A percentile compares a stretch with the other conserved stretches of the same genome.
Conservation (phyloP, 2,329 filamentous ascomycete genomes). For the Fusarium nelsonii region DNA sequence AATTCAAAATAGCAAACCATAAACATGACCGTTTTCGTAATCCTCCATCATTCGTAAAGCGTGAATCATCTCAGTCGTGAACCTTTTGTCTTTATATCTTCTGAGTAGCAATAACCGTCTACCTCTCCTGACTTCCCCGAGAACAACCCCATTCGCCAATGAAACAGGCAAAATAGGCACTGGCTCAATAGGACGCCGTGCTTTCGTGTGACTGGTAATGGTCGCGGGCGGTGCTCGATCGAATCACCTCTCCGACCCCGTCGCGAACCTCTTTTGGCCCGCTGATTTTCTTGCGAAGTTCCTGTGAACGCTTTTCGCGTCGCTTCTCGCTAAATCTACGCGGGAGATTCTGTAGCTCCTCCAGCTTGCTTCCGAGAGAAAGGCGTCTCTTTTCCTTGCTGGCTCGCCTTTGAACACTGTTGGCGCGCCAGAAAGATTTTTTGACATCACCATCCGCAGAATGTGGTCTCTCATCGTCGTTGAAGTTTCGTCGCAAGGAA, state of each 20-base stretch:
- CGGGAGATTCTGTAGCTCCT: constrained; percentile 65
- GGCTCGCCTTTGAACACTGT: constrained; percentile 46
- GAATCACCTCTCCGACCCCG: constrained; percentile 68
- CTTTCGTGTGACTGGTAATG: constrained; percentile 27
- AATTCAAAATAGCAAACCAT: constrained; percentile 35
- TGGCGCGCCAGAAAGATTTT: constrained; percentile 51
- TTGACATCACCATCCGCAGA: constrained; percentile 48
- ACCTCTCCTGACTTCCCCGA: constrained; percentile 2
- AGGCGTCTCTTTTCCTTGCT: constrained; percentile 50
- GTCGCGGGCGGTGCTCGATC: constrained; percentile 52
- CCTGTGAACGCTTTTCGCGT: constrained; percentile 69
- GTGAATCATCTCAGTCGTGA: constrained; percentile 47
- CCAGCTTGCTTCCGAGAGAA: constrained; percentile 62
- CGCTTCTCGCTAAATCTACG: constrained; percentile 69
- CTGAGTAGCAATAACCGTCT: constrained; percentile 5
- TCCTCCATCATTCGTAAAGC: constrained; percentile 42
- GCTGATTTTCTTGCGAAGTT: constrained; percentile 71
- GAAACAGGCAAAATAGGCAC: not conserved
- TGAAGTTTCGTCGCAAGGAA: constrained; percentile 52
- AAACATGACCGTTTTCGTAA: constrained; percentile 32
- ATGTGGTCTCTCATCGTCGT: constrained; percentile 52
- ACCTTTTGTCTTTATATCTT: constrained; percentile 33
- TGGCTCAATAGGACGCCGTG: constrained; percentile 9
- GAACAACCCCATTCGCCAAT: constrained; percentile 1
- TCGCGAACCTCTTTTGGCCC: constrained; percentile 69